Conservation (phyloP, 495 filamentous ascomycete species). For the Cercophora samala region DNA sequence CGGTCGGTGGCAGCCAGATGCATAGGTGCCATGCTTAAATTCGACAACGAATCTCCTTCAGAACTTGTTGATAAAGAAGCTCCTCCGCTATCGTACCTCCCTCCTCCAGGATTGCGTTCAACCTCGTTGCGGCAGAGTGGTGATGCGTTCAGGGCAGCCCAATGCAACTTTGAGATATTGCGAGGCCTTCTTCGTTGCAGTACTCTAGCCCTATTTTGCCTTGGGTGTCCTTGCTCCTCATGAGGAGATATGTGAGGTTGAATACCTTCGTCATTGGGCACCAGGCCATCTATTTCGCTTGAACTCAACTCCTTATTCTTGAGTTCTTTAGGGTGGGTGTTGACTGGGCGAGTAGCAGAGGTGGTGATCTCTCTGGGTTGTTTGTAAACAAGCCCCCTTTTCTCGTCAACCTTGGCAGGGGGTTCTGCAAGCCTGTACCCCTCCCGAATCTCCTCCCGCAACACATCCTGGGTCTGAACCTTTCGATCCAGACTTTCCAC, state of each 20-base stretch:
- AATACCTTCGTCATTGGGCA: no score
- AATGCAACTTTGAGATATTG: not conserved
- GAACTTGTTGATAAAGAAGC: not conserved
- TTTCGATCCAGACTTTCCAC: not conserved
- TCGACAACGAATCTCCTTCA: not conserved
- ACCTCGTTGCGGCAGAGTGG: not conserved
- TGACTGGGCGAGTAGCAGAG: no score
- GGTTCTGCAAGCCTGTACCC: not conserved
- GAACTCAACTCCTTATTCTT: no score
- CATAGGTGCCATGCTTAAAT: not conserved
- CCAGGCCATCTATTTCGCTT: no score
- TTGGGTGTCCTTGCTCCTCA: not conserved
- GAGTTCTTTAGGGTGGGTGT: no score
- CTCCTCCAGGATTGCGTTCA: not conserved
- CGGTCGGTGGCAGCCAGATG: not conserved
- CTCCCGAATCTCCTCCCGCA: not conserved
- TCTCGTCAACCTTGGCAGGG: not conserved
- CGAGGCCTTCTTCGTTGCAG: not conserved
- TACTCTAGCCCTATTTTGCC: not conserved
- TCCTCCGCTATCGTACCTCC: no score
- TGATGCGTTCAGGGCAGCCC: not conserved
- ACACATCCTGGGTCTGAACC: not conserved
- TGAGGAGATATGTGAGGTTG: not conserved
- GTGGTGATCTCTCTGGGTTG: no score
- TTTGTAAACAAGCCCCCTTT: not conserved